phyloP scores from a whole-genome alignment of 306 rosid genomes.

The Rubus parviflorus region DNA sequence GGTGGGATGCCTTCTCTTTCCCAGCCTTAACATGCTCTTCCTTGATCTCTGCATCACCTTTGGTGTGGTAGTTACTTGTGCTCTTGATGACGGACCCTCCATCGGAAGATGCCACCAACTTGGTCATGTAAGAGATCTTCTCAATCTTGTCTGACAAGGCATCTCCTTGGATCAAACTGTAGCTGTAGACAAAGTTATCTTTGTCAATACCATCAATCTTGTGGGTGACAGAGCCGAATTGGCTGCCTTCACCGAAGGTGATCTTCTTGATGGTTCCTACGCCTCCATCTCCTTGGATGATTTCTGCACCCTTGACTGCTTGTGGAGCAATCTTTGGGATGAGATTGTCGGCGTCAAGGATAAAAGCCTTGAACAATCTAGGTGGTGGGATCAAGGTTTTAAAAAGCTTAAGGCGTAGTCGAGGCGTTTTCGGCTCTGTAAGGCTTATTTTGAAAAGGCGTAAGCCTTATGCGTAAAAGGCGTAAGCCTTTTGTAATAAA shows the following conservation, averaged over 20 bases:
- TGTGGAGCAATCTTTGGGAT: slow-evolving; percentile 34
- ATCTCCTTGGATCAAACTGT: slow-evolving; percentile 45
- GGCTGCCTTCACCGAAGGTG: slow-evolving; percentile 25
- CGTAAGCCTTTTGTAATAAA: too few species aligned
- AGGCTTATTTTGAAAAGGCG: too few species aligned
- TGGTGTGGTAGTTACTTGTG: slow-evolving; percentile 28
- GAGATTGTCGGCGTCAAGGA: slow-evolving; percentile 25
- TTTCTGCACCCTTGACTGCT: slow-evolving; percentile 21
- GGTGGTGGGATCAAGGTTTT: slow-evolving; percentile 33
- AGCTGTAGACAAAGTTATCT: slow-evolving; percentile 31
- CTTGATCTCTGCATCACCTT: slow-evolving; percentile 24
- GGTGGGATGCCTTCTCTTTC: slow-evolving; percentile 25
- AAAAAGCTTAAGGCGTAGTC: too few species aligned
- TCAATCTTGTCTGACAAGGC: slow-evolving; percentile 35
- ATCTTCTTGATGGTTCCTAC: slow-evolving; percentile 47
- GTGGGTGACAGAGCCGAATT: slow-evolving; percentile 22
- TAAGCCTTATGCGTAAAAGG: too few species aligned
- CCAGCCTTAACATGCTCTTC: slow-evolving; percentile 32
- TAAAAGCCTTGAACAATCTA: slow-evolving; percentile 39
- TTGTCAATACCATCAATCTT: slow-evolving; percentile 36
- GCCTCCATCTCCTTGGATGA: slow-evolving; percentile 44
- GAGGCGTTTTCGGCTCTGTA: too few species aligned
- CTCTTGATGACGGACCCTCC: slow-evolving; percentile 45
- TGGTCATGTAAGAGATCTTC: slow-evolving; percentile 39
- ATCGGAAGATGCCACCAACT: slow-evolving; percentile 24